These are phyloP conservation scores for Pseudognaphalium luteoalbum DNA, from an alignment of 129 eudicot species.

Conservation along the genomic window DNA sequence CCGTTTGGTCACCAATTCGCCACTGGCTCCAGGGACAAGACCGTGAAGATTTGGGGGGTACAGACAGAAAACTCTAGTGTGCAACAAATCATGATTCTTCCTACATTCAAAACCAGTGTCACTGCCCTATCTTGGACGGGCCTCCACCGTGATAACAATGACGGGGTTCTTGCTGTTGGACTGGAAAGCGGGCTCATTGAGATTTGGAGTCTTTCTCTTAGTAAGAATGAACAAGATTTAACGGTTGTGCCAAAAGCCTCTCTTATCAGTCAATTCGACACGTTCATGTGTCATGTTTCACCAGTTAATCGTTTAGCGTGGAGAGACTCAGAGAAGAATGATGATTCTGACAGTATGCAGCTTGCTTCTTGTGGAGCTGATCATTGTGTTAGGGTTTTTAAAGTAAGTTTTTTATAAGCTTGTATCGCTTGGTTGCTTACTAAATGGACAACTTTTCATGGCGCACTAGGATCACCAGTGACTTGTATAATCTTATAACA, in stretches of 20 bases:
- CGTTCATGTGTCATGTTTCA: constrained; percentile 85
- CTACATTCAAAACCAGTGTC: constrained; percentile 61
- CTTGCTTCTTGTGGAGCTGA: constrained; percentile 96
- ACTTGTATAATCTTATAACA: background rate
- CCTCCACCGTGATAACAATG: constrained; percentile 40
- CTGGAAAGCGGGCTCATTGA: constrained; percentile 87
- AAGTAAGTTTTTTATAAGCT: constrained; percentile 42
- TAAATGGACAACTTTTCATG: background rate
- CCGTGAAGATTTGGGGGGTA: constrained; percentile 77
- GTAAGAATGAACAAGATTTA: constrained; percentile 28
- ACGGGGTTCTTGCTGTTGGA: constrained; percentile 79
- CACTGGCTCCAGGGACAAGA: constrained; percentile 90
- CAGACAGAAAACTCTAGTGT: constrained; percentile 47
- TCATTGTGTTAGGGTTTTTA: constrained; percentile 82
- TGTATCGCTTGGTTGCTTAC: background rate
- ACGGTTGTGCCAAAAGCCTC: constrained; percentile 36
- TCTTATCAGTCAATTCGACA: constrained; percentile 54
- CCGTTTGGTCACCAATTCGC: constrained; percentile 78
- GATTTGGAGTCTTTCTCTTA: constrained; percentile 58
- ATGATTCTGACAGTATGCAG: constrained; percentile 47
- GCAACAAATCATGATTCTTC: constrained; percentile 59
- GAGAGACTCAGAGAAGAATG: constrained; percentile 52
- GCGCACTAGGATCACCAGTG: no score
- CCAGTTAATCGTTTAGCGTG: constrained; percentile 72
- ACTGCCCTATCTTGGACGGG: constrained; percentile 87